Evolutionary conservation across 2,329 filamentous ascomycete genomes (phyloP), one percentile per base, ranked within the genome.

Genomic region (Dothideomycetes sp.): DNA sequence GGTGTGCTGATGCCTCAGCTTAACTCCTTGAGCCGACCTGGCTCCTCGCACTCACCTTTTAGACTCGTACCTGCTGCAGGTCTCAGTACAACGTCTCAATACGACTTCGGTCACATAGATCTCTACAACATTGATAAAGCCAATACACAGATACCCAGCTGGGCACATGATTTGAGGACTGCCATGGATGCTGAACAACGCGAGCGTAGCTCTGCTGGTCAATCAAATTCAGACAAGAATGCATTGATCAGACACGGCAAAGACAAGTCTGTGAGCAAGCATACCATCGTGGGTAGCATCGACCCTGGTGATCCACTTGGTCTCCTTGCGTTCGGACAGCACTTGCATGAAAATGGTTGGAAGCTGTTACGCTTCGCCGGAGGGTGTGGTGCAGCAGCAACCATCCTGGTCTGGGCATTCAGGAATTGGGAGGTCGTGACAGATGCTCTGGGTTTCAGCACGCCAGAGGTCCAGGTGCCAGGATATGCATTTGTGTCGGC

Each of bases 121-220:
- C 4, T 10, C 5, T 24, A 29, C 5, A 36, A 32, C 3, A 12
- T 33, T 11, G 29, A 40, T 16, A 31, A 16, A 33, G 22, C 30
- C 15, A 33, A 17, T 22, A 33, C 16, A 15, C 22, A 40, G 12
- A 7, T 40, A 8, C 82, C 80, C 2, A 83, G 82, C 54, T 94
- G 86, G 86, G 85, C 86, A 0, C 73, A 78, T 6, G 83, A 91
- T 51, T 68, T 94, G 0, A 84, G 93, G 56, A 75, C 77, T 42
- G 85, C 81, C 53, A 66, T 91, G 1, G 73, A 78, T 19, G 80
- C 80, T 44, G 85, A 91, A 57, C 73, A 78, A n/a, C 28, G 16
- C 13, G 39, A 41, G 15, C 31, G 32, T 12, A 41, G 27, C 18
- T n/a, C 24, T n/a, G 24, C 24, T 27, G 9, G 24, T 9, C 39